Conservation (phyloP, 192 early-diverging fungal species). For the Coemansia sp. region DNA sequence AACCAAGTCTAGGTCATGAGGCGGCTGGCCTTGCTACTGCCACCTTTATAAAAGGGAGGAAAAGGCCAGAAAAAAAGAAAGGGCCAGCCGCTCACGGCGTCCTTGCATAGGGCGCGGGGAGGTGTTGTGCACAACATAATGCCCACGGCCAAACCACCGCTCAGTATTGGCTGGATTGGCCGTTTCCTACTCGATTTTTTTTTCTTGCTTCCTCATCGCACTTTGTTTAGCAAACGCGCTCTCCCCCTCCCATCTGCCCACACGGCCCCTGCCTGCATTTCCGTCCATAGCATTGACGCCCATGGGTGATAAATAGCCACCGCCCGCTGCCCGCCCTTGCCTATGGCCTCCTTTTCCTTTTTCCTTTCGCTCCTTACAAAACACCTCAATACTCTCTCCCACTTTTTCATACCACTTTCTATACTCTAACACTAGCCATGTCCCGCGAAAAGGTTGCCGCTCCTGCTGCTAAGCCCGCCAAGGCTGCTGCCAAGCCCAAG, state of each 20-base stretch:
- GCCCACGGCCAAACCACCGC: constrained; percentile 9
- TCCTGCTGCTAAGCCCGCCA: constrained; percentile 19
- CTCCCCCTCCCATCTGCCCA: constrained; percentile 9
- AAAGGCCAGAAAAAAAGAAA: not conserved
- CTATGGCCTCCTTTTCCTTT: constrained; percentile 10
- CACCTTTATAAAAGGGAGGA: not conserved
- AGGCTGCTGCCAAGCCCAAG: constrained; percentile 21
- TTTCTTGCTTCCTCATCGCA: not conserved
- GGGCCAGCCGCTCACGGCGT: constrained; percentile 4
- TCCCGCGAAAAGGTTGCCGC: constrained; percentile 30
- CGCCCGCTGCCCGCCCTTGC: constrained; percentile 15
- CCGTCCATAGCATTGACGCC: constrained; percentile 9
- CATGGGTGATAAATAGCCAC: constrained; percentile 26
- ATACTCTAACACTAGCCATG: constrained; percentile 21
- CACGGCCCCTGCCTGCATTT: constrained; percentile 9
- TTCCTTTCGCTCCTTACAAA: constrained; percentile 8
- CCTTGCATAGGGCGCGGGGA: constrained; percentile 10
- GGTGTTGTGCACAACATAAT: not conserved
- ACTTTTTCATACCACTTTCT: constrained; percentile 9
- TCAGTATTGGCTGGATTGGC: constrained; percentile 24
- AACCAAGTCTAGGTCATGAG: not conserved
- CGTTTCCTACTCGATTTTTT: constrained; percentile 25
- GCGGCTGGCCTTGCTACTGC: constrained; percentile 3
- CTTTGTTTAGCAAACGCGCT: constrained; percentile 10
- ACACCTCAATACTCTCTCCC: constrained; percentile 1